Base-by-base conservation (phyloP, 345 rosid species). In the Noccaea caerulescens region DNA sequence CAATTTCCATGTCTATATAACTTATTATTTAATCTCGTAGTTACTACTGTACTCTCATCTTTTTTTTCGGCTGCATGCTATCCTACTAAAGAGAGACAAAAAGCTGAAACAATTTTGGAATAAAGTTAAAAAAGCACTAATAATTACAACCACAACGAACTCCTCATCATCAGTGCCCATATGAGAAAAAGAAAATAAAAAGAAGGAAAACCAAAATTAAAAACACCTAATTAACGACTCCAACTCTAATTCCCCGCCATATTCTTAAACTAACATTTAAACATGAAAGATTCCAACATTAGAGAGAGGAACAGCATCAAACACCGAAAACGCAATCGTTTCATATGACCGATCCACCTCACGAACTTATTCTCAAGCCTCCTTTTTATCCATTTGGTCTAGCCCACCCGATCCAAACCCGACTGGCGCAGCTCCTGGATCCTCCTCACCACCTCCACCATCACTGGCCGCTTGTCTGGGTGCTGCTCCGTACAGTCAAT, bases 401-500 rank as follows among this genome's bases (percentile, higher is more conserved):
- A 61, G 14, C n/a, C 71, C 54, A 76, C 52, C 56, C 25, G 72
- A 64, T 63, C 76, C 50, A 45, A 16, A 68, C 82, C 80, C 2
- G 82, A 56, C 18, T 38, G 82, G 39, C 69, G 55, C 50, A 91
- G 78, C 59, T 86, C 88, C 56, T 82, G 84, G 46, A 92, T 84
- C 57, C 84, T 79, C 51, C 77, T 76, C 3, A 86, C 85, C 47
- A 87, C 95, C 44, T 83, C 88, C 1, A 78, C 62, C 80, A 92
- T 92, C 10, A 84, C 55, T 36, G 98, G 98, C 7, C 98, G 86
- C 41, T 66, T 80, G 71, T 92, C 95, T 0, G 98, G 98, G 72
- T 83, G 89, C 76, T 88, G 91, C 14, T 89, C 93, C 3, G 90
- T 80, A 64, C 98, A 92, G 49, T 90, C 93, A 53, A 90, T 72